Evolutionary conservation across 108 stramenopile species (phyloP).

Genomic region (Nitzschia putrida): DNA sequence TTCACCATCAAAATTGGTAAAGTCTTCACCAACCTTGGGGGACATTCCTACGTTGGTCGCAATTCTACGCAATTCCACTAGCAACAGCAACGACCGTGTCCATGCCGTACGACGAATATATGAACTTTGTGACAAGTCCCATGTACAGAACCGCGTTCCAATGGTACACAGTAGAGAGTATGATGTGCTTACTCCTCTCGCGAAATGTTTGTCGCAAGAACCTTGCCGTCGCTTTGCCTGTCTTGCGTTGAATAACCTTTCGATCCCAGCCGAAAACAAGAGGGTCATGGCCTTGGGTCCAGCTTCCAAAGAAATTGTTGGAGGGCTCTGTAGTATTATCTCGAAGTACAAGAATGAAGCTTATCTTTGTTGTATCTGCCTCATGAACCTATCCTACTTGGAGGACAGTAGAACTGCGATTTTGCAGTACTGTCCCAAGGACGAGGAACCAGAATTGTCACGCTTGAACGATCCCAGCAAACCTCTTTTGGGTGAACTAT

Average conservation of each 20-base stretch:
- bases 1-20: too few species aligned
- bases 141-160: conserved; percentile 91
- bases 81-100: conserved; percentile 80
- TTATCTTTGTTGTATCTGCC: conserved; percentile 91
- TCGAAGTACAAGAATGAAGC: conserved; percentile 90
- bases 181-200: conserved; percentile 85
- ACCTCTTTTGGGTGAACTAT: too few species aligned
- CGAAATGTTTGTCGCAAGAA: conserved; percentile 85
- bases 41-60: conserved; percentile 86
- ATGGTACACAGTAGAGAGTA: conserved; percentile 90
- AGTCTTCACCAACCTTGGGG: conserved; percentile 83
- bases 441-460: too few species aligned
- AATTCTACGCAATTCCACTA: conserved; percentile 78
- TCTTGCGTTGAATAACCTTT: conserved; percentile 89
- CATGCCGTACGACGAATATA: conserved; percentile 89
- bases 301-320: conserved; percentile 79
- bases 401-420: conserved; percentile 87
- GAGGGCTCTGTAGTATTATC: conserved; percentile 87
- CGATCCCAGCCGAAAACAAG: conserved; percentile 92
- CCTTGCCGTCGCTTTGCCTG: conserved; percentile 89
- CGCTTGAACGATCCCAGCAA: too few species aligned
- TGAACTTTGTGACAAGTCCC: conserved; percentile 87
- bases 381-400: conserved; percentile 92
- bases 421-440: conserved; percentile 79
- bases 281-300: conserved; percentile 89